Conservation (phyloP, 192 early-diverging fungal genomes). For the Funneliformis geosporum region DNA sequence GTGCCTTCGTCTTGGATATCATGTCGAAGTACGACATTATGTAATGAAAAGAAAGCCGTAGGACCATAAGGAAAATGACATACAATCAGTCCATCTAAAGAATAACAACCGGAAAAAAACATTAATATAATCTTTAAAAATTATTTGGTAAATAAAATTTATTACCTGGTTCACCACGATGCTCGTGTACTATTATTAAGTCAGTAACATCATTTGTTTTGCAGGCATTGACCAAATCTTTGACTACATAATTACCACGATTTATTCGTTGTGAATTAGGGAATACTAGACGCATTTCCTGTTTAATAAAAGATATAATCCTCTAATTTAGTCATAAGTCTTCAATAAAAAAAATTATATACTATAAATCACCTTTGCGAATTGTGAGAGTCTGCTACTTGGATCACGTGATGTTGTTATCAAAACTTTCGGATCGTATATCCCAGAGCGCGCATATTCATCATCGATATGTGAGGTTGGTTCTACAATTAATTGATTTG, state of each 20-base stretch:
- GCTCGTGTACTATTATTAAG: slow-evolving; percentile 93
- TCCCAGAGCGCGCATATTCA: slow-evolving; percentile 93
- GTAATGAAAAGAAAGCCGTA: slow-evolving; percentile 95
- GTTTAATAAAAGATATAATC: background rate
- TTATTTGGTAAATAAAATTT: background rate
- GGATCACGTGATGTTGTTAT: slow-evolving; percentile 97
- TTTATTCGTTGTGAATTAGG: slow-evolving; percentile 98
- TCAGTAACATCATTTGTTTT: slow-evolving; percentile 92
- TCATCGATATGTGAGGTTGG: slow-evolving; percentile 89
- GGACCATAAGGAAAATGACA: slow-evolving; percentile 98
- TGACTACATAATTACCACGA: slow-evolving; percentile 93
- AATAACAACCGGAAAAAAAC: background rate
- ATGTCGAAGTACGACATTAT: slow-evolving; percentile 97
- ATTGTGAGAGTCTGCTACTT: slow-evolving; percentile 88
- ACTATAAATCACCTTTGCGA: slow-evolving; percentile 69
- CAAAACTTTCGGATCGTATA: slow-evolving; percentile 92
- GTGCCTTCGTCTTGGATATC: slow-evolving; percentile 97
- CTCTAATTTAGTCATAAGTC: background rate
- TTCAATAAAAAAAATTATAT: background rate
- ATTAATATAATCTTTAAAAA: slow-evolving; percentile 11
- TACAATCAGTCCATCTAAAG: slow-evolving; percentile 86
- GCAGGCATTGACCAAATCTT: slow-evolving; percentile 96
- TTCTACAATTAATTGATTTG: slow-evolving; percentile 37
- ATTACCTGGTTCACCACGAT: slow-evolving; percentile 87
- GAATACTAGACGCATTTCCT: slow-evolving; percentile 91